These are phyloP conservation scores for Mycena albidolilacea DNA, from an alignment of 768 basidiomycete species.

Conservation along the genomic window DNA sequence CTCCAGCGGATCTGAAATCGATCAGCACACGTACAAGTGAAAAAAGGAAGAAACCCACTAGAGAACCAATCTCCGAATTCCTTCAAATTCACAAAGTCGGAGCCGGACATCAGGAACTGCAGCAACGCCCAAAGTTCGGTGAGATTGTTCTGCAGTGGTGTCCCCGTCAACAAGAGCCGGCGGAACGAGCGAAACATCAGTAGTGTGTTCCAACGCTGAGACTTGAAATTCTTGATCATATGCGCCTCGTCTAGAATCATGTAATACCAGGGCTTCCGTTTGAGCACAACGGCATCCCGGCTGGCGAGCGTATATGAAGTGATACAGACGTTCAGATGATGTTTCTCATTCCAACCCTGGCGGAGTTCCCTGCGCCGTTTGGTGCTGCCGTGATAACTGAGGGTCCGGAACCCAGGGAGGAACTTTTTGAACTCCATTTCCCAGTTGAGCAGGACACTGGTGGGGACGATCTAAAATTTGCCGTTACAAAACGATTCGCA, in stretches of 20 bases:
- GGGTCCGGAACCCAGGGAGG: constrained; percentile 86
- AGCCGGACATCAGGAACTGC: constrained; percentile 93
- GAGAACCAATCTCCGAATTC: constrained; percentile 98
- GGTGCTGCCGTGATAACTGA: constrained; percentile 92
- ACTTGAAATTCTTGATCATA: constrained; percentile 98
- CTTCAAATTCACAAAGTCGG: constrained; percentile 91
- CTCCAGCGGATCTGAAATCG: constrained; percentile 85
- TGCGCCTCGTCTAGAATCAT: constrained; percentile 97
- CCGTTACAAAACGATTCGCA: constrained; percentile 38
- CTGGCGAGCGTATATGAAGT: constrained; percentile 96
- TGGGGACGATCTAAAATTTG: constrained; percentile 81
- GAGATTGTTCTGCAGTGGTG: constrained; percentile 96
- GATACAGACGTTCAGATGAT: constrained; percentile 94
- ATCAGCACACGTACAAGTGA: constrained; percentile 8
- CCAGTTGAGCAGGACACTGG: constrained; percentile 96
- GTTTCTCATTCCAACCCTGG: constrained; percentile 91
- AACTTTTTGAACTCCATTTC: constrained; percentile 98
- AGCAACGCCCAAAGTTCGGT: constrained; percentile 96
- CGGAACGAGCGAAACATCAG: constrained; percentile 91
- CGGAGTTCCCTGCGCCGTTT: constrained; percentile 93
- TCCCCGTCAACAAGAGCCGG: constrained; percentile 93
- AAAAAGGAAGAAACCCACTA: constrained; percentile 67
- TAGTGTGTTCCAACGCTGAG: constrained; percentile 93
- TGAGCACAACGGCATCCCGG: constrained; percentile 91
- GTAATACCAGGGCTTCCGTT: constrained; percentile 95